Conservation (phyloP, 768 basidiomycete genomes). For the Termitomyces sp. region DNA sequence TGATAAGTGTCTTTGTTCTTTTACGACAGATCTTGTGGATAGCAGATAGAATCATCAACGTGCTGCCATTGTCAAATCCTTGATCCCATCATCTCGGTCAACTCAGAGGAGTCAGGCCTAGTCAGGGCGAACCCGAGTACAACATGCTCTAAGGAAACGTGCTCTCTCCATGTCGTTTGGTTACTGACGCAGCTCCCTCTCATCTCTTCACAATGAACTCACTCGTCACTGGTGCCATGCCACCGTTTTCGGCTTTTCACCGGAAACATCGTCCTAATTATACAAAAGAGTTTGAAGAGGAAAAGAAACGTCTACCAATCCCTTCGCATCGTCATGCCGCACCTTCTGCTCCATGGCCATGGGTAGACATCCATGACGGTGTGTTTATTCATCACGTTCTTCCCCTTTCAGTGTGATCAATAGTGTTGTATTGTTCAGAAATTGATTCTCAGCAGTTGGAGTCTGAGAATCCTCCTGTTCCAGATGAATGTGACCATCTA, state of each 20-base stretch:
- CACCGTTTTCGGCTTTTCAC: conserved; percentile 3
- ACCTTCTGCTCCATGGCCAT: conserved; percentile 44
- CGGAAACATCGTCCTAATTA: conserved; percentile 10
- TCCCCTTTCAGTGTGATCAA: neutral
- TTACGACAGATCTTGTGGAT: neutral
- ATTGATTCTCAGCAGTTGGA: conserved; percentile 30
- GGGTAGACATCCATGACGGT: conserved; percentile 39
- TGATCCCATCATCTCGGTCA: neutral
- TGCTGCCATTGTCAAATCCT: neutral
- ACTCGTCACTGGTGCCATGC: neutral
- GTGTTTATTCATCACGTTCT: conserved; percentile 1
- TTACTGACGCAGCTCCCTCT: neutral
- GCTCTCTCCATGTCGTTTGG: neutral
- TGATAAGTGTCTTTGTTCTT: neutral
- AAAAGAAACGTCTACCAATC: conserved; percentile 20
- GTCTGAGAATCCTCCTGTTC: conserved; percentile 27
- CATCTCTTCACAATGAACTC: neutral
- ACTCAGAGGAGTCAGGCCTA: no score
- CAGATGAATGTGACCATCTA: conserved; percentile 30
- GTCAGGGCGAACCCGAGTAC: no score
- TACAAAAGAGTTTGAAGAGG: conserved; percentile 10
- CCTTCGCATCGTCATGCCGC: conserved; percentile 43
- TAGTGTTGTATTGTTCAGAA: conserved; percentile 18
- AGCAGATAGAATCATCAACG: neutral
- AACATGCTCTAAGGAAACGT: neutral